Evolutionary conservation across 2,329 filamentous ascomycete genomes (phyloP).

Genomic region (Chaetothyriales sp.): DNA sequence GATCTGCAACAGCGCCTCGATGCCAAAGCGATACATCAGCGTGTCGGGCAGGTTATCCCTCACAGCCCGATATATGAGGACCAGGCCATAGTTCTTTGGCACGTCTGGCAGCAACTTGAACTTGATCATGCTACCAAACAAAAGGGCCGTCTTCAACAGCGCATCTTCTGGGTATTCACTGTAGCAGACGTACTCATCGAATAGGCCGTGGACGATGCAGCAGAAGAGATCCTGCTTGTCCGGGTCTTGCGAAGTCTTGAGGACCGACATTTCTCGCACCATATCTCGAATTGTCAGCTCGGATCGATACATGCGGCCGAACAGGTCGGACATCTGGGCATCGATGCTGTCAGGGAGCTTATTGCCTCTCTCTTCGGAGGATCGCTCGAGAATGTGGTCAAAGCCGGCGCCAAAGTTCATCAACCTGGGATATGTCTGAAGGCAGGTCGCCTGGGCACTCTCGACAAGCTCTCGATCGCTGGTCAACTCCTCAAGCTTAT

Average conservation of each 20-base stretch:
- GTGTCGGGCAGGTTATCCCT: slow-evolving; percentile 68
- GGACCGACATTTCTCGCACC: slow-evolving; percentile 66
- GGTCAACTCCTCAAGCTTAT: slow-evolving; percentile 57
- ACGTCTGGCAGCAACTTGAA: slow-evolving; percentile 82
- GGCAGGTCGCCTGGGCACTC: slow-evolving; percentile 67
- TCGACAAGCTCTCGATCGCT: slow-evolving; percentile 55
- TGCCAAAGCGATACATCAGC: slow-evolving; percentile 94
- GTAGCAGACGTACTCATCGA: slow-evolving; percentile 94
- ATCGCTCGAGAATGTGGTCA: slow-evolving; percentile 78
- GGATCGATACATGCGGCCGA: slow-evolving; percentile 93
- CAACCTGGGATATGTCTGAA: slow-evolving; percentile 79
- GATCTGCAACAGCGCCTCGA: slow-evolving; percentile 85
- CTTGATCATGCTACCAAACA: slow-evolving; percentile 93
- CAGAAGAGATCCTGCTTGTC: slow-evolving; percentile 88
- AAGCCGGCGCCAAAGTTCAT: slow-evolving; percentile 94
- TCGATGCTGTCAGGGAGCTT: slow-evolving; percentile 64
- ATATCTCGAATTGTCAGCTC: slow-evolving; percentile 77
- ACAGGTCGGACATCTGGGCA: slow-evolving; percentile 88
- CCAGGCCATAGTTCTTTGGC: slow-evolving; percentile 81
- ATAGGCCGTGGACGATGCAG: slow-evolving; percentile 95
- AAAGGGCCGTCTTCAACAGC: slow-evolving; percentile 81
- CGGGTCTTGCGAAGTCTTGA: slow-evolving; percentile 74
- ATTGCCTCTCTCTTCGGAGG: slow-evolving; percentile 61
- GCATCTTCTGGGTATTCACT: slow-evolving; percentile 92
- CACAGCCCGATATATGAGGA: slow-evolving; percentile 95